A percentile compares a stretch with the other conserved stretches of the same genome.
Evolutionary conservation across 306 rosid species (phyloP).

Genomic region (Gastrolobium bilobum): DNA sequence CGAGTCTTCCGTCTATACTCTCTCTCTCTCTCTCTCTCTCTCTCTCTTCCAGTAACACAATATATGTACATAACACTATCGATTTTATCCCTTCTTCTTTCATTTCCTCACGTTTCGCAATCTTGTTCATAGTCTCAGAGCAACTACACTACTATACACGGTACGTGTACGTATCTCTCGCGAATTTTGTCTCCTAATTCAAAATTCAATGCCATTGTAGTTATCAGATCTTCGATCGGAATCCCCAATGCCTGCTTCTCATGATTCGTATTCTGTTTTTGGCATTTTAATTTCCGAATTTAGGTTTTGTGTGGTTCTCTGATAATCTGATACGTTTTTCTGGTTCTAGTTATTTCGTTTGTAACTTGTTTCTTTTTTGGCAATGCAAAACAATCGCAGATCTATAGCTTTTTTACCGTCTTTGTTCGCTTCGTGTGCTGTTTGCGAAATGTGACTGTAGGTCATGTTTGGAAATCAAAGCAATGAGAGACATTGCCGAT

Average conservation of each 20-base stretch:
- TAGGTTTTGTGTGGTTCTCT: background rate
- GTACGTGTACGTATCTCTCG: conserved; percentile 27
- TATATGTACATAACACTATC: background rate
- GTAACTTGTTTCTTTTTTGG: background rate
- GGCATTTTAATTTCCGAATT: background rate
- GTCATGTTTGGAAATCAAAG: background rate
- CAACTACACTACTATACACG: background rate
- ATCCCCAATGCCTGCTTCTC: background rate
- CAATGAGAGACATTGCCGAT: background rate
- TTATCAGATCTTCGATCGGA: no score
- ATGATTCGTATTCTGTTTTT: background rate
- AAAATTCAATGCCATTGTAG: no score
- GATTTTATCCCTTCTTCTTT: conserved; percentile 37
- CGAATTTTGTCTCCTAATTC: no score
- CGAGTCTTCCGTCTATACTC: conserved; percentile 51
- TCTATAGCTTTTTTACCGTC: background rate
- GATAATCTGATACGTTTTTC: background rate
- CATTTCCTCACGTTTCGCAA: conserved; percentile 34
- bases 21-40: background rate
- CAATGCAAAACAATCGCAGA: background rate
- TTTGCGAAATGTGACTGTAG: background rate
- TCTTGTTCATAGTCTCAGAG: background rate
- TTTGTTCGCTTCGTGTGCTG: background rate
- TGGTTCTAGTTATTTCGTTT: background rate
- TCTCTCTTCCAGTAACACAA: conserved; percentile 1